phyloP scores from a whole-genome alignment of 1,284 basidiomycete genomes.

The Trichosporon sp. region DNA sequence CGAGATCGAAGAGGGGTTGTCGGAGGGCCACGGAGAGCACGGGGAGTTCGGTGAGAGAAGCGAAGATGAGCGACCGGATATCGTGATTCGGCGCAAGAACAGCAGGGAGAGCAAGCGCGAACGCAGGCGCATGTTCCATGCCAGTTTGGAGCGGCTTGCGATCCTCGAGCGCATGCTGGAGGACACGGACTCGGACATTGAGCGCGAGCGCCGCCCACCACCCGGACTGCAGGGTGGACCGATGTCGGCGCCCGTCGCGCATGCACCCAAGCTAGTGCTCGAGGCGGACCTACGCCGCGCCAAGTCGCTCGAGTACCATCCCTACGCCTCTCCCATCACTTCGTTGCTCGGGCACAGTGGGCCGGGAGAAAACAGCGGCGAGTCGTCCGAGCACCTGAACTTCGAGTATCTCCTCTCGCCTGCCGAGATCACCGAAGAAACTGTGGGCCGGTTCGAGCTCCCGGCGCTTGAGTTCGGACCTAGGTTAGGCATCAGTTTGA shows the following conservation, averaged over 20 bases:
- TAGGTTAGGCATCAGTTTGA: background rate
- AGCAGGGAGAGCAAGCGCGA: background rate
- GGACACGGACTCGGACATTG: background rate
- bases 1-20: too few relatives aligned
- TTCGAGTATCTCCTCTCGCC: constrained; percentile 14
- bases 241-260: background rate
- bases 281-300: background rate
- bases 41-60: background rate
- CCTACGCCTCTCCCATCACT: background rate
- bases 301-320: constrained; percentile 4
- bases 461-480: background rate
- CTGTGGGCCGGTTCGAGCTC: background rate
- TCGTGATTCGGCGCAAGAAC: background rate
- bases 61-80: background rate
- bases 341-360: background rate
- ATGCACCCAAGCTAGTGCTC: background rate
- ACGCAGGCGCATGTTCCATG: background rate
- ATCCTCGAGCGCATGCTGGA: background rate
- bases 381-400: background rate
- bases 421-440: background rate
- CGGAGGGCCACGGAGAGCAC: background rate
- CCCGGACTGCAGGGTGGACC: background rate
- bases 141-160: constrained; percentile 1
- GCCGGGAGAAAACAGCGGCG: too few relatives aligned
- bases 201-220: background rate